Conservation (phyloP, 495 filamentous ascomycete species). For the Aspergillus ostianus region DNA sequence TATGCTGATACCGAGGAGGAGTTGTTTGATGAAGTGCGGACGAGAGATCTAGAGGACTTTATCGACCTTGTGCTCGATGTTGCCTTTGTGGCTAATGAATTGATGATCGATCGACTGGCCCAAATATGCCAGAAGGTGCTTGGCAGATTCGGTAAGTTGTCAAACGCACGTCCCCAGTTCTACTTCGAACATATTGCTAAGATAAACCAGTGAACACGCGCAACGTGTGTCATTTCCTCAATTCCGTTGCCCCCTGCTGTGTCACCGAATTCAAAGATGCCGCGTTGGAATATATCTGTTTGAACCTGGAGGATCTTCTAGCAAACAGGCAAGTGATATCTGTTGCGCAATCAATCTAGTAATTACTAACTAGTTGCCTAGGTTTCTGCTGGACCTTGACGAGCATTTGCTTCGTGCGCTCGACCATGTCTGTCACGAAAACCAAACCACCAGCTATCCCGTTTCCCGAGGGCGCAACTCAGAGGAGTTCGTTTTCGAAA, state of each 20-base stretch:
- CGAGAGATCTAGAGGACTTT: slow-evolving; percentile 73
- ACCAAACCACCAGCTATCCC: slow-evolving; percentile 73
- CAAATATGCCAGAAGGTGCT: slow-evolving; percentile 87
- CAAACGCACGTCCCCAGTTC: background rate
- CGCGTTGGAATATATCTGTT: slow-evolving; percentile 84
- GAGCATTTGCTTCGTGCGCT: slow-evolving; percentile 76
- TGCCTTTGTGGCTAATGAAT: slow-evolving; percentile 83
- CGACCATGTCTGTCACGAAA: slow-evolving; percentile 73
- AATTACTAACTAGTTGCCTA: slow-evolving; percentile 27
- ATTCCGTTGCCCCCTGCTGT: slow-evolving; percentile 76
- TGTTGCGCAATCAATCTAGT: background rate
- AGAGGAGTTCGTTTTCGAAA: slow-evolving; percentile 66
- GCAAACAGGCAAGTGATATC: slow-evolving; percentile 64
- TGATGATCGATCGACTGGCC: slow-evolving; percentile 89
- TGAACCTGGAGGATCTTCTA: slow-evolving; percentile 86
- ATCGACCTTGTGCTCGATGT: slow-evolving; percentile 89
- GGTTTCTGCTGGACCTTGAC: slow-evolving; percentile 80
- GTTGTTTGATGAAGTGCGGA: slow-evolving; percentile 75
- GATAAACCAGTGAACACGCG: slow-evolving; percentile 65
- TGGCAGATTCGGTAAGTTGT: slow-evolving; percentile 73
- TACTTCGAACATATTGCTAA: slow-evolving; percentile 21
- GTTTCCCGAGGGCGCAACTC: slow-evolving; percentile 72
- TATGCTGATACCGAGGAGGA: slow-evolving; percentile 81
- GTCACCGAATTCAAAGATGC: slow-evolving; percentile 85
- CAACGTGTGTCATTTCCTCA: slow-evolving; percentile 81